Evolutionary conservation across 441 rosid genomes (phyloP), one percentile per base, ranked within the genome.

Genomic region (Bocquillonia castaneifolia): DNA sequence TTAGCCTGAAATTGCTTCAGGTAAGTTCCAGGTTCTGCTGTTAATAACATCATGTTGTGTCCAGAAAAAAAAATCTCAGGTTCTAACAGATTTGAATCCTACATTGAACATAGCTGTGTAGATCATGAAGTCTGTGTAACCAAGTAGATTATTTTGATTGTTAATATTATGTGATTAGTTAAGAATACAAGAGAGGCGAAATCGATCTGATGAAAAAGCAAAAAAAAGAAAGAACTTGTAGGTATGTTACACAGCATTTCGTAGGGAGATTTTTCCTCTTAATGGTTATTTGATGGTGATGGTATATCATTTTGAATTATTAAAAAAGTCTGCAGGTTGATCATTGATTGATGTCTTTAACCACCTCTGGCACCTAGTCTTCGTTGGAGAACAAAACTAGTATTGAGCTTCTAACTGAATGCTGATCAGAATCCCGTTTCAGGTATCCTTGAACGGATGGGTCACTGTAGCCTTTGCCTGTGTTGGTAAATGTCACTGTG

Each of bases 401-500:
- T 67, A 76, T 71, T 34, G 64, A 69, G 53, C 72, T 76, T 67
- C 66, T 71, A 18, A 67, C 72, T 6, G 66, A 71, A 63, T 50
- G 22, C 1, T 63, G 23, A 25, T 61, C 42, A 15, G 79, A 76
- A 37, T n/a, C 59, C 75, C 73, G 68, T 14, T 22, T 52, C 32
- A 76, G 32, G 52, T 57, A 63, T 39, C 79, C 76, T 67, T 67
- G 76, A 48, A 53, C 55, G 45, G 50, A 67, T 28, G 74, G 42
- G 12, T 44, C 52, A 18, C 10, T 58, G 67, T 15, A 7, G 12
- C 47, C 63, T 55, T 20, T 64, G 37, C 26, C 50, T 40, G 48
- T 76, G 14, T 37, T 37, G 26, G 67, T 68, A 28, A 76, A 68
- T 31, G 74, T 64, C 48, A 68, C 71, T 3, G 73, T 36, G 56